A percentile compares a stretch with the other conserved stretches of the same genome.
Conservation (phyloP, 257 asterid genomes). For the Plectranthus barbatus region DNA sequence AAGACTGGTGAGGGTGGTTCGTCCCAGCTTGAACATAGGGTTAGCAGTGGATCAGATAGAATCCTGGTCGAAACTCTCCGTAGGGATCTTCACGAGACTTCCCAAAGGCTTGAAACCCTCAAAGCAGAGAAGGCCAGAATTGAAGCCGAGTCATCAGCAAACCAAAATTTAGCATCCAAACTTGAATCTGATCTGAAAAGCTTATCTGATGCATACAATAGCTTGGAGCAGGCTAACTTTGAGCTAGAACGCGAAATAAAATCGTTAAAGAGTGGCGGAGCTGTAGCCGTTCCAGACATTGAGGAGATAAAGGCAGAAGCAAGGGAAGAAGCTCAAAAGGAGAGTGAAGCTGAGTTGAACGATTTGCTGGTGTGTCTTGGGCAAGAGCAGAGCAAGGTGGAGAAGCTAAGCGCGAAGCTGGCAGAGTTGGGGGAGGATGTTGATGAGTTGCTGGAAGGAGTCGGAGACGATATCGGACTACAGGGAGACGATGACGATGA, state of each 20-base stretch:
- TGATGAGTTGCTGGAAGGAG: slow-evolving; percentile 56
- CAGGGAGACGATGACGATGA: slow-evolving; percentile 58
- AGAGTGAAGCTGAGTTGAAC: slow-evolving; percentile 76
- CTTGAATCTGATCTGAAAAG: slow-evolving; percentile 81
- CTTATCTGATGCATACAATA: slow-evolving; percentile 85
- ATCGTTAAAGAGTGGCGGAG: slow-evolving; percentile 46
- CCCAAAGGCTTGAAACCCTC: slow-evolving; percentile 56
- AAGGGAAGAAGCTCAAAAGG: slow-evolving; percentile 75
- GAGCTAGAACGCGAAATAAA: slow-evolving; percentile 65
- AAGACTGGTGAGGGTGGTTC: slow-evolving; percentile 52
- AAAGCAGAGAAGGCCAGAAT: slow-evolving; percentile 60
- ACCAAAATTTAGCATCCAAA: slow-evolving; percentile 45
- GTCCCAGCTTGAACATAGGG: slow-evolving; percentile 42
- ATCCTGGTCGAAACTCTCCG: slow-evolving; percentile 59
- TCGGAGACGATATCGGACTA: slow-evolving; percentile 57
- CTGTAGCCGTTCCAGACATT: slow-evolving; percentile 35
- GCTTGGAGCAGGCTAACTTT: slow-evolving; percentile 82
- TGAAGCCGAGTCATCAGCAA: slow-evolving; percentile 48
- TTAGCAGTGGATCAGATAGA: slow-evolving; percentile 57
- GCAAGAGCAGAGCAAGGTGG: slow-evolving; percentile 95
- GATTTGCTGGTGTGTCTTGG: slow-evolving; percentile 95
- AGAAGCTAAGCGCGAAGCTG: slow-evolving; percentile 63
- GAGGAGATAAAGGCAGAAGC: slow-evolving; percentile 76
- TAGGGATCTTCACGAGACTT: slow-evolving; percentile 60
- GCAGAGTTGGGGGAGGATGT: slow-evolving; percentile 75